Percentiles rank a stretch among this genome's conserved stretches.
phyloP scores from a whole-genome alignment of 441 rosid species.

The Populus trichocarpa region DNA sequence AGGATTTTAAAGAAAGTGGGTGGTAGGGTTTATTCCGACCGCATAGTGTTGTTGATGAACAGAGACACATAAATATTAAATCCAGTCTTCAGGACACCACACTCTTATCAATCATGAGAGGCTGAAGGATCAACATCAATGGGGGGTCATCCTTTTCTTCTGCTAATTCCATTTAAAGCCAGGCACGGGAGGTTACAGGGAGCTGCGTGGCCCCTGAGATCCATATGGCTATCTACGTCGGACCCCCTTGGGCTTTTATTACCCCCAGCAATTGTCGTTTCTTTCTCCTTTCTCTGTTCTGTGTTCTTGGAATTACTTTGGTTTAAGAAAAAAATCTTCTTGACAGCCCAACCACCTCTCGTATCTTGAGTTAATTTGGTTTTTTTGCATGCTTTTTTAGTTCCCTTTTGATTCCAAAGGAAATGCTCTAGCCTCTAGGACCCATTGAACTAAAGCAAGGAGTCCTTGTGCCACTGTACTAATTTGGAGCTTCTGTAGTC shows the following conservation, averaged over 20 bases:
- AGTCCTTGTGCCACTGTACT: background rate
- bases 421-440: background rate
- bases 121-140: slow-evolving; percentile 9
- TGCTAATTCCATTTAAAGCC: slow-evolving; percentile 16
- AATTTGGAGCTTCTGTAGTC: background rate
- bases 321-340: background rate
- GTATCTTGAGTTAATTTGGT: background rate
- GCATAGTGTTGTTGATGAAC: background rate
- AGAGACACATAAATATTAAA: background rate
- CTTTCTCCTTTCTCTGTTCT: background rate
- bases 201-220: slow-evolving; percentile 28
- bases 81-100: background rate
- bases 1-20: slow-evolving; percentile 9
- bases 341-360: background rate
- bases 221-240: slow-evolving; percentile 13
- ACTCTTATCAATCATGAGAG: background rate
- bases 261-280: background rate
- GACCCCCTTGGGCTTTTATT: slow-evolving; percentile 13
- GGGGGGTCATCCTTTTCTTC: background rate
- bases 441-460: background rate
- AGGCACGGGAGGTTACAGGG: background rate
- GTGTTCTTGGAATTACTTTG: background rate
- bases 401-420: too few relatives aligned
- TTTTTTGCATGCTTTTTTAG: background rate
- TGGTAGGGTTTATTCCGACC: slow-evolving; percentile 28